Evolutionary conservation across 1,139 yeast genomes (phyloP).

Genomic region (Suhomyces atakaporum): DNA sequence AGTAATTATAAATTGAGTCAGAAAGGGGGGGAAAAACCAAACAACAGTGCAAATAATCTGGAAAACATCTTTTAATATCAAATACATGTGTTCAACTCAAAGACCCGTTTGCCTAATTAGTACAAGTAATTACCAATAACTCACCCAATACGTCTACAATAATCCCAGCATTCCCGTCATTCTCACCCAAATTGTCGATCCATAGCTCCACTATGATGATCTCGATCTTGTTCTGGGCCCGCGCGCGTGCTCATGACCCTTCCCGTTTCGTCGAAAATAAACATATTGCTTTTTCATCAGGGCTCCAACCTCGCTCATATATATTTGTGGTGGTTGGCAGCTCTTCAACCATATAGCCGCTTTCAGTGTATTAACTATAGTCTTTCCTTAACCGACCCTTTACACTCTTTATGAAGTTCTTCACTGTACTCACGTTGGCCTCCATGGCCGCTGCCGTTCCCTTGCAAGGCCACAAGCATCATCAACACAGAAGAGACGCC

Average conservation of each 20-base stretch:
- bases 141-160: too few relatives aligned
- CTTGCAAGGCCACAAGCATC: slow-evolving; percentile 18
- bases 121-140: too few relatives aligned
- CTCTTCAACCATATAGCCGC: slow-evolving; percentile 1
- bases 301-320: neutral
- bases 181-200: neutral
- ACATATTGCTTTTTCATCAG: slow-evolving; percentile 13
- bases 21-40: too few relatives aligned
- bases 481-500: slow-evolving; percentile 20
- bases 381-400: slow-evolving; percentile 24
- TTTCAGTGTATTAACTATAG: slow-evolving; percentile 23
- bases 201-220: too few relatives aligned
- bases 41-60: too few relatives aligned
- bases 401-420: slow-evolving; percentile 16
- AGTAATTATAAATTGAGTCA: too few relatives aligned
- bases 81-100: too few relatives aligned
- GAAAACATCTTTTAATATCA: too few relatives aligned
- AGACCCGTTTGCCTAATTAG: too few relatives aligned
- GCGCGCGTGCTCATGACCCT: slow-evolving; percentile 7
- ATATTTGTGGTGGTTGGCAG: neutral
- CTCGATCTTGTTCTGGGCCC: slow-evolving; percentile 5
- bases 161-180: slow-evolving; percentile 1
- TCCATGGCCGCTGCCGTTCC: slow-evolving; percentile 22
- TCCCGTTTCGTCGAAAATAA: slow-evolving; percentile 11
- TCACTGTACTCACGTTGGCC: slow-evolving; percentile 23